Conservation (phyloP, 257 asterid species). For the Capsicum rhomboideum region DNA sequence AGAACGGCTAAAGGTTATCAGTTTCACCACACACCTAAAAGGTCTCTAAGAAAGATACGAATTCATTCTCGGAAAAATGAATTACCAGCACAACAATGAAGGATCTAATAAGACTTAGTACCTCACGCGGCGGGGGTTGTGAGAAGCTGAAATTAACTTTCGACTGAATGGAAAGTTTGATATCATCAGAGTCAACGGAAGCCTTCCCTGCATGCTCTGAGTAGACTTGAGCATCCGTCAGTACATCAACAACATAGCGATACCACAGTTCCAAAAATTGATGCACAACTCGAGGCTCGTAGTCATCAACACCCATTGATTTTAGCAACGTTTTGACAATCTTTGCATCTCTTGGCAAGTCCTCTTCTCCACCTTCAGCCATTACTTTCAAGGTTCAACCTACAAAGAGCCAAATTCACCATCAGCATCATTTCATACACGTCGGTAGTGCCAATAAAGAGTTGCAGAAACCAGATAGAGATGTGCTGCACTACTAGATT, state of each 20-base stretch:
- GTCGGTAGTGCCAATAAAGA: background rate
- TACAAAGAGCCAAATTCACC: background rate
- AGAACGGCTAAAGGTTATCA: background rate
- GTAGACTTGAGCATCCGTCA: conserved; percentile 75
- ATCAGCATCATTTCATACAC: background rate
- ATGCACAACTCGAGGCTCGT: conserved; percentile 77
- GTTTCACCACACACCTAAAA: background rate
- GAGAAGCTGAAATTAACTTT: conserved; percentile 88
- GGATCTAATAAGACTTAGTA: conserved; percentile 7
- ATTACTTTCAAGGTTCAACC: conserved; percentile 15
- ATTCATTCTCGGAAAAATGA: background rate
- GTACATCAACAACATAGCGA: conserved; percentile 64
- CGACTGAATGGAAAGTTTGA: conserved; percentile 79
- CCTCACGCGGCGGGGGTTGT: conserved; percentile 92
- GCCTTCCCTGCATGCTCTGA: conserved; percentile 82
- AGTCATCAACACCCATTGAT: conserved; percentile 88
- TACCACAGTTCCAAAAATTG: conserved; percentile 84
- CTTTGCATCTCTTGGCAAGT: conserved; percentile 82
- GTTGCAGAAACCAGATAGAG: background rate
- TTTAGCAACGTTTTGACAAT: conserved; percentile 68
- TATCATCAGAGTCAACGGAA: conserved; percentile 66
- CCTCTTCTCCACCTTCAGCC: conserved; percentile 74
- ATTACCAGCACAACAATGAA: background rate
- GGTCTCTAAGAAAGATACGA: background rate
- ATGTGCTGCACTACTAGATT: background rate